Conservation (phyloP, 2,329 filamentous ascomycete genomes). For the Trichoderma hamatum region DNA sequence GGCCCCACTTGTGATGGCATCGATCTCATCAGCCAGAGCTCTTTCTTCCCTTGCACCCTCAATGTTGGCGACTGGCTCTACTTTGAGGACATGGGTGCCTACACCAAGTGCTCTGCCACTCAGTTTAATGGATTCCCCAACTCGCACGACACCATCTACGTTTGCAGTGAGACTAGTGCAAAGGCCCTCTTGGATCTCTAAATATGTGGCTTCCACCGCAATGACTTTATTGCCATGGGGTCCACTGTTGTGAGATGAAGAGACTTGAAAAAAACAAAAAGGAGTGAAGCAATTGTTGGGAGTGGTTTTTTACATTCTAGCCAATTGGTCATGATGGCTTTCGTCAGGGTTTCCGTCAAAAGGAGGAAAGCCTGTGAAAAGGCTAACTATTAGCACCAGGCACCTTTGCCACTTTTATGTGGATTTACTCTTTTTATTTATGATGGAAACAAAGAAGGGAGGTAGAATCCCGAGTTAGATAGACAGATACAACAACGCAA, state of each 20-base stretch:
- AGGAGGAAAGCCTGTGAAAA: neutral
- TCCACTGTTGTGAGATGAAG: neutral
- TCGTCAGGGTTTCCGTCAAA: neutral
- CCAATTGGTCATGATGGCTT: neutral
- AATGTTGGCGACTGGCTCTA: constrained; percentile 98
- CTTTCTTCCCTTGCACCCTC: constrained; percentile 73
- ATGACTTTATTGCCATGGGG: neutral
- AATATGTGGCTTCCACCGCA: neutral
- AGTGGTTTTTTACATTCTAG: constrained; percentile 24
- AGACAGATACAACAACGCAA: neutral
- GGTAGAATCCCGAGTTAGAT: neutral
- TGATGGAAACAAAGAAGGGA: neutral
- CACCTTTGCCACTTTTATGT: neutral
- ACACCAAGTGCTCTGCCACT: constrained; percentile 97
- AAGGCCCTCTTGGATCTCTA: constrained; percentile 62
- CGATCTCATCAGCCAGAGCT: constrained; percentile 85
- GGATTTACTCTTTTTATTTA: neutral
- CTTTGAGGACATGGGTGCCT: constrained; percentile 98
- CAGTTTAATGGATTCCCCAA: constrained; percentile 97
- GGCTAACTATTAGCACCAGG: neutral
- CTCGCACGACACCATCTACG: constrained; percentile 88
- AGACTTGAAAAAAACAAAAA: neutral
- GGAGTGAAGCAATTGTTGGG: neutral
- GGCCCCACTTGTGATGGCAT: constrained; percentile 98
- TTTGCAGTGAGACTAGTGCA: constrained; percentile 90